These are phyloP conservation scores for Picea mariana DNA, from an alignment of 83 land plant genomes.

Conservation along the genomic window DNA sequence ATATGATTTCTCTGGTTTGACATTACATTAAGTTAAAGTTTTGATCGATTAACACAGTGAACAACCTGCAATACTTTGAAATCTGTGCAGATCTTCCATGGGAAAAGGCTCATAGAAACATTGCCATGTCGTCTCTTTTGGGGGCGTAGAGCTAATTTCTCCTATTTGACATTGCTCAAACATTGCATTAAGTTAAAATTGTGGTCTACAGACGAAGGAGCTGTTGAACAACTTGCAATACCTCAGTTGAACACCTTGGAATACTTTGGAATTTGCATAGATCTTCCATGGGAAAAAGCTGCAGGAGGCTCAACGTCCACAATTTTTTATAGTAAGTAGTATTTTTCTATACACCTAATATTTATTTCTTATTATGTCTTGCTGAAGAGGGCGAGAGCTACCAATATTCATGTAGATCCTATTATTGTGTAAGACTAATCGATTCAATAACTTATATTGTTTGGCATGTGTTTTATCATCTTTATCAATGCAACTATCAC, in stretches of 20 bases:
- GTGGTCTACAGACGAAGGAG: slow-evolving; percentile 1
- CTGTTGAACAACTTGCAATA: neutral
- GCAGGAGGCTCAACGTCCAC: neutral
- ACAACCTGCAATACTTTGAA: too few relatives aligned
- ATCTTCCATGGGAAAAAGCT: neutral
- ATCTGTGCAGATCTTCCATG: too few relatives aligned
- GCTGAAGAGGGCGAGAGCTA: neutral
- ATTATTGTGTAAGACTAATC: neutral
- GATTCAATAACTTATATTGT: too few relatives aligned
- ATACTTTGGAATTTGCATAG: neutral
- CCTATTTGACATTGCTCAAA: neutral
- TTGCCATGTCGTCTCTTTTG: neutral
- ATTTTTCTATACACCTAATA: neutral
- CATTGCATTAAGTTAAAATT: neutral
- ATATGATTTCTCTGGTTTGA: too few relatives aligned
- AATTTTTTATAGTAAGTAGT: neutral
- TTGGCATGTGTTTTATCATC: too few relatives aligned
- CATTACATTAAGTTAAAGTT: too few relatives aligned
- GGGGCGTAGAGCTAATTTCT: neutral
- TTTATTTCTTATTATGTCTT: neutral
- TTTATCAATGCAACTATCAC: too few relatives aligned
- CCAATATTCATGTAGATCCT: neutral
- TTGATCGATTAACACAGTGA: too few relatives aligned
- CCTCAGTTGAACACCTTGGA: too few relatives aligned
- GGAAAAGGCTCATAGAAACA: neutral